These are phyloP conservation scores for Lojkania enalia DNA, from an alignment of 2,329 filamentous ascomycete genomes.

Conservation along the genomic window DNA sequence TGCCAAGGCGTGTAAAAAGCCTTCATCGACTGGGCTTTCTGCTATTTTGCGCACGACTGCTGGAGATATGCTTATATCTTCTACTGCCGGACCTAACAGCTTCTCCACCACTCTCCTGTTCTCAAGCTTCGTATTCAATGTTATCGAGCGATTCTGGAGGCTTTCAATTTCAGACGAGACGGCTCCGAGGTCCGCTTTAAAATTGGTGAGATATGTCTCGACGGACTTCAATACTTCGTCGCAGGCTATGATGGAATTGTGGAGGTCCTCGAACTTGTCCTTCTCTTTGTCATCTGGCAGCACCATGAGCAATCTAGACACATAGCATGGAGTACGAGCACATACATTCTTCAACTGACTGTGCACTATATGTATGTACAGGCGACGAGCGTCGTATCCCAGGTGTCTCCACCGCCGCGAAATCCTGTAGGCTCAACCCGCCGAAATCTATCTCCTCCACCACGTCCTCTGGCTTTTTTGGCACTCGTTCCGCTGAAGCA, in stretches of 20 bases:
- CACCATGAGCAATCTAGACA: slow-evolving; percentile 31
- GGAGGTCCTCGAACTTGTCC: slow-evolving; percentile 84
- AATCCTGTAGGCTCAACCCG: slow-evolving; percentile 73
- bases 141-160: slow-evolving; percentile 81
- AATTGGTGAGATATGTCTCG: slow-evolving; percentile 87
- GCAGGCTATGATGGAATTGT: slow-evolving; percentile 84
- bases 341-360: slow-evolving; percentile 75
- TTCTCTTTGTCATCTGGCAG: slow-evolving; percentile 73
- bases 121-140: slow-evolving; percentile 80
- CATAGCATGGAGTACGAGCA: slow-evolving; percentile 31
- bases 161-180: slow-evolving; percentile 96
- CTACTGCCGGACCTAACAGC: slow-evolving; percentile 81
- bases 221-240: slow-evolving; percentile 93
- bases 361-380: slow-evolving; percentile 57
- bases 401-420: slow-evolving; percentile 53
- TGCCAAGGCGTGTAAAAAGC: slow-evolving; percentile 79
- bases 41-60: slow-evolving; percentile 80
- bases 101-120: slow-evolving; percentile 90
- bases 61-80: slow-evolving; percentile 88
- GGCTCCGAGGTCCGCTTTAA: slow-evolving; percentile 87
- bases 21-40: slow-evolving; percentile 86
- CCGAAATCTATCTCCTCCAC: slow-evolving; percentile 76
- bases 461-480: slow-evolving; percentile 53
- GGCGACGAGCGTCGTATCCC: slow-evolving; percentile 33
- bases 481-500: slow-evolving; percentile 30